These are phyloP conservation scores for Lasiosphaeria miniovina DNA, from an alignment of 495 filamentous ascomycete species.

Conservation along the genomic window DNA sequence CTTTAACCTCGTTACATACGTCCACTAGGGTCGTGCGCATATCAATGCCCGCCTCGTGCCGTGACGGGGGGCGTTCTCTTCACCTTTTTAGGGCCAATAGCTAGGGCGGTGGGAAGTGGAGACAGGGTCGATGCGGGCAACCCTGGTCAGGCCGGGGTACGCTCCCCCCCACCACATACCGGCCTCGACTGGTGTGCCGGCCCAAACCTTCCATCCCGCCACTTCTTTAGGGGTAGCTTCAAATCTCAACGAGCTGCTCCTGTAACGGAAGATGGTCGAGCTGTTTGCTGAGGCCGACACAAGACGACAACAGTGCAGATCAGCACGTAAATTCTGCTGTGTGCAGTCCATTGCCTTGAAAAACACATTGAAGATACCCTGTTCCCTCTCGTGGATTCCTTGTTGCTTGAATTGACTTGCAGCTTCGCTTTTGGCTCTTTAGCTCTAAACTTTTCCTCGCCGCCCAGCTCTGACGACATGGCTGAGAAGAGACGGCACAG, in stretches of 20 bases:
- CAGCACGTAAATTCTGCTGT: neutral
- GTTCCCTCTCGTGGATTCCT: neutral
- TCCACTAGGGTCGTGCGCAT: neutral
- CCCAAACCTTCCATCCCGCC: neutral
- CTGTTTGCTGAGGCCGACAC: neutral
- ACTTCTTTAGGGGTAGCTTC: neutral
- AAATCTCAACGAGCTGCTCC: neutral
- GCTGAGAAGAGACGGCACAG: slow-evolving; percentile 5
- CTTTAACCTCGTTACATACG: slow-evolving; percentile 4
- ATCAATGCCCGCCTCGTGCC: neutral
- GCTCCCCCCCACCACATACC: neutral
- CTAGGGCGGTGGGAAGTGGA: neutral
- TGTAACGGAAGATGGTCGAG: neutral
- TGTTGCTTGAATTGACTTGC: too few species aligned
- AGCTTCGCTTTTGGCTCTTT: neutral
- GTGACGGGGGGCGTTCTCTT: neutral
- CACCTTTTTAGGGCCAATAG: neutral
- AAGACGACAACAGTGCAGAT: neutral
- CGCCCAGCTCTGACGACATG: slow-evolving; percentile 11
- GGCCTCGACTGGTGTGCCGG: neutral
- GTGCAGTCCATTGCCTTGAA: neutral
- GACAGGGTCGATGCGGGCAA: slow-evolving; percentile 1
- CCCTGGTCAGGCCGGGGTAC: neutral
- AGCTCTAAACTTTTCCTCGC: neutral
- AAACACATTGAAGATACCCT: neutral